phyloP scores from a whole-genome alignment of 2,329 filamentous ascomycete species.

The Fusarium coicis region DNA sequence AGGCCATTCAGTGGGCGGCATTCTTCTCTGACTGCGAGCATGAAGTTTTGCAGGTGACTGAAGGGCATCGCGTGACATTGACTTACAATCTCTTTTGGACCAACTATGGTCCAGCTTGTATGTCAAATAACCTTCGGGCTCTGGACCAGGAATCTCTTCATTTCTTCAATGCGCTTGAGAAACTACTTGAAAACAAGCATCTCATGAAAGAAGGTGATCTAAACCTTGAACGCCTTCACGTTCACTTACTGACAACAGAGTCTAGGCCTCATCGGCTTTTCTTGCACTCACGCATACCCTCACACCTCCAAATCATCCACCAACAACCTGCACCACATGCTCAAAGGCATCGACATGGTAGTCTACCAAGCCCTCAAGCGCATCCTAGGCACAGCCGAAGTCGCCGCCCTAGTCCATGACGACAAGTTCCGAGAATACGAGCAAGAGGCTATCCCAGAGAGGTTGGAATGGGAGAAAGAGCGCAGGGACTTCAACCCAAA shows the following conservation, averaged over 20 bases:
- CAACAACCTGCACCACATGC: slow-evolving; percentile 45
- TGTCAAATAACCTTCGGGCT: slow-evolving; percentile 19
- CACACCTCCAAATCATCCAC: slow-evolving; percentile 48
- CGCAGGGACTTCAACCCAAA: no score
- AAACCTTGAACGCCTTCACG: no score
- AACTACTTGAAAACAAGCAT: not conserved
- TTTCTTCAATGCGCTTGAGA: slow-evolving; percentile 9
- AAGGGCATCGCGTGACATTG: slow-evolving; percentile 61
- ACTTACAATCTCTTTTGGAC: slow-evolving; percentile 66
- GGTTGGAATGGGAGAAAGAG: not conserved
- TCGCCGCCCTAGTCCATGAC: slow-evolving; percentile 15
- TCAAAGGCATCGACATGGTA: slow-evolving; percentile 60
- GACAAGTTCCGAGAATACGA: rapidly evolving
- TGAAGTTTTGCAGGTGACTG: slow-evolving; percentile 60
- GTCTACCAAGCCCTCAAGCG: slow-evolving; percentile 48
- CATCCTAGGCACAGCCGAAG: not conserved
- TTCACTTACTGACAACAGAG: rapidly evolving
- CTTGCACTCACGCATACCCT: slow-evolving; percentile 59
- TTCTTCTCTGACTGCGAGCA: slow-evolving; percentile 66
- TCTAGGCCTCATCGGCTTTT: slow-evolving; percentile 54
- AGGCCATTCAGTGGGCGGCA: slow-evolving; percentile 57
- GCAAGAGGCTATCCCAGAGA: not conserved
- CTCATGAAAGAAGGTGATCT: slow-evolving; percentile 2
- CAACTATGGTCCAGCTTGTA: slow-evolving; percentile 43
- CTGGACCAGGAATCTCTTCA: slow-evolving; percentile 27